Conservation (phyloP, 1,139 yeast species). For the Candida buenavistaensis region DNA sequence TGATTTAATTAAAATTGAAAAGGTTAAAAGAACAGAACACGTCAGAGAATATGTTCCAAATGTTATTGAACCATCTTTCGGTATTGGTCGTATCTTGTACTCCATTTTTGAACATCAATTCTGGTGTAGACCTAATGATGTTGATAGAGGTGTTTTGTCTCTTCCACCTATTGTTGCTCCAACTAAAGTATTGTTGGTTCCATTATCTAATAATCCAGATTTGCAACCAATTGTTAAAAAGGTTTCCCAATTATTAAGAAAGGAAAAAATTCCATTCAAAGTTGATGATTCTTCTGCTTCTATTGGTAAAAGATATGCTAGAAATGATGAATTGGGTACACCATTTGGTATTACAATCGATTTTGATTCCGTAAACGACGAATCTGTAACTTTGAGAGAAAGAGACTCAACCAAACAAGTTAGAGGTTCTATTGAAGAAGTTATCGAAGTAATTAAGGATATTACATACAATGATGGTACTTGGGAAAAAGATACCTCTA, state of each 20-base stretch:
- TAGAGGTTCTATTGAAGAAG: conserved; percentile 82
- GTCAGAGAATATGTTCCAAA: conserved; percentile 95
- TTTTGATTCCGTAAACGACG: conserved; percentile 89
- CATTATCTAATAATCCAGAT: conserved; percentile 82
- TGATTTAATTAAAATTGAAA: conserved; percentile 71
- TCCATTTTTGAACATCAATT: conserved; percentile 90
- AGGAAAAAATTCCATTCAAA: conserved; percentile 87
- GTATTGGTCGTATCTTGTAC: conserved; percentile 96
- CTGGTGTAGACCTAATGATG: conserved; percentile 94
- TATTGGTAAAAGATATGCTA: conserved; percentile 97
- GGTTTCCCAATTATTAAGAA: conserved; percentile 70
- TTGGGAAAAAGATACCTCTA: conserved; percentile 85
- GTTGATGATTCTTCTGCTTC: conserved; percentile 97
- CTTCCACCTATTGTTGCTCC: conserved; percentile 97
- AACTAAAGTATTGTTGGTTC: conserved; percentile 93
- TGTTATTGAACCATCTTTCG: conserved; percentile 98
- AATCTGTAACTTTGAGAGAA: conserved; percentile 93
- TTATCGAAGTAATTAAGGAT: conserved; percentile 74
- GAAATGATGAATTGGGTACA: conserved; percentile 99
- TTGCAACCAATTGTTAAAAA: conserved; percentile 74
- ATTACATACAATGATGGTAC: conserved; percentile 72
- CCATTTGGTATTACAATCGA: conserved; percentile 99
- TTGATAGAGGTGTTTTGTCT: conserved; percentile 87
- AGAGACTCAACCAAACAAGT: conserved; percentile 97
- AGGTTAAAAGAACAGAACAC: conserved; percentile 81